phyloP scores from a whole-genome alignment of 2,329 filamentous ascomycete species.

The Bipolaris victoriae region DNA sequence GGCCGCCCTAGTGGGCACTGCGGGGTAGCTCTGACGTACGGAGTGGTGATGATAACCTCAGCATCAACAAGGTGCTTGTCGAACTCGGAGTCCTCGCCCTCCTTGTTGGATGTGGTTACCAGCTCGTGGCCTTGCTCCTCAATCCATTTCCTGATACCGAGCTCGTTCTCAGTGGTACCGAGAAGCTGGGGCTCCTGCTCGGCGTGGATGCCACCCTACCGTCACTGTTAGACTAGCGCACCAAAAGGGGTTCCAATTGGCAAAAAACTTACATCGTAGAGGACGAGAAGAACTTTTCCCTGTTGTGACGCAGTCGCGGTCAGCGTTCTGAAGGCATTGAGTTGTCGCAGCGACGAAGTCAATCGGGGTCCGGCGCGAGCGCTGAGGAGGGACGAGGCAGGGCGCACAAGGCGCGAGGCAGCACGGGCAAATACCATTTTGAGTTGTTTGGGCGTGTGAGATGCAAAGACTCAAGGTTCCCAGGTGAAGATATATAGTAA shows the following conservation, averaged over 20 bases:
- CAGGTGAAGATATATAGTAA: constrained; percentile 32
- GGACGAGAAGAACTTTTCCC: constrained; percentile 94
- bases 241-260: constrained; percentile 5
- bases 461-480: constrained; percentile 25
- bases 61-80: constrained; percentile 96
- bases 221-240: constrained; percentile 24
- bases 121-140: constrained; percentile 96
- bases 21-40: constrained; percentile 62
- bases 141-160: constrained; percentile 95
- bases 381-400: constrained; percentile 60
- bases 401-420: constrained; percentile 63
- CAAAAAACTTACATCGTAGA: constrained; percentile 77
- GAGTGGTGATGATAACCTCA: constrained; percentile 98
- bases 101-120: constrained; percentile 97
- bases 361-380: constrained; percentile 51
- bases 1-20: constrained; percentile 33
- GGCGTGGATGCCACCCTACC: constrained; percentile 80
- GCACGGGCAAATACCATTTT: constrained; percentile 69
- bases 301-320: constrained; percentile 71
- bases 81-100: constrained; percentile 89
- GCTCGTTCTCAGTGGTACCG: constrained; percentile 97
- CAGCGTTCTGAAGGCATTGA: constrained; percentile 65
- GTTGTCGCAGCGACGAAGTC: constrained; percentile 53
- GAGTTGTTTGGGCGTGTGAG: constrained; percentile 33
- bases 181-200: constrained; percentile 85